Conservation (phyloP, 2,329 filamentous ascomycete species). For the Penicillium italicum region DNA sequence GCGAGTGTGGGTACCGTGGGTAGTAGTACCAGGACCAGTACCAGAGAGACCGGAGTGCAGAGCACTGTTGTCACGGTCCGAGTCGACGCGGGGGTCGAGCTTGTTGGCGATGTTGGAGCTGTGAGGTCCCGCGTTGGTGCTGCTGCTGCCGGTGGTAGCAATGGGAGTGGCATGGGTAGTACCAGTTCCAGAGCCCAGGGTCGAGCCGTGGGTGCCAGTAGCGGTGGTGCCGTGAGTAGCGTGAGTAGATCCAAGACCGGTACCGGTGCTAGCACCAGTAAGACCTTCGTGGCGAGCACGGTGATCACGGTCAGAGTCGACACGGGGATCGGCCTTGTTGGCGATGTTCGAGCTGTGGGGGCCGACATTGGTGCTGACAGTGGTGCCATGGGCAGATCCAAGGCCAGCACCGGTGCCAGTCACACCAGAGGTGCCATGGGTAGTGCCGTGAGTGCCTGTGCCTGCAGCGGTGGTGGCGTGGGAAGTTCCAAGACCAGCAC, state of each 20-base stretch:
- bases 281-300: constrained; percentile 1
- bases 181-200: neutral
- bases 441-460: neutral
- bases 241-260: neutral
- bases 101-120: constrained; percentile 32
- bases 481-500: neutral
- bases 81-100: constrained; percentile 31
- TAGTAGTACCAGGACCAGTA: neutral
- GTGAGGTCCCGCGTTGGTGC: constrained; percentile 37
- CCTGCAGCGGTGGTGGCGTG: neutral
- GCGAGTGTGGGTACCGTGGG: neutral
- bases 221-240: neutral
- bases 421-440: neutral
- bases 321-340: constrained; percentile 19
- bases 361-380: neutral
- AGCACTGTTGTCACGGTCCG: constrained; percentile 34
- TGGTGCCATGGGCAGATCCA: neutral
- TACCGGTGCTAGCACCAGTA: neutral
- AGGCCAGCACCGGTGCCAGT: neutral
- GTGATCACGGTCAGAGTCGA: constrained; percentile 3
- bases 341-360: neutral
- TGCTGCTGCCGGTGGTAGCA: neutral
- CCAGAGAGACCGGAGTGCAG: constrained; percentile 2
- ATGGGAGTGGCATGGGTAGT: neutral
- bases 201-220: constrained; percentile 8